phyloP scores from a whole-genome alignment of 176 grass and related monocot genomes.

The Hordeum vulgare region MorexV3_pseudomolecules_assembly NC_058519.1:76474681-76475180 shows the following conservation, averaged over 20 bases:
- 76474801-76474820: conserved; percentile 20
- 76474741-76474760: conserved; percentile 35
- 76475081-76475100: conserved; percentile 55
- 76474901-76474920: conserved; percentile 41
- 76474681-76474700: conserved; percentile 49
- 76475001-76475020: conserved; percentile 33
- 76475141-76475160: conserved; percentile 36
- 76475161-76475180: conserved; percentile 70
- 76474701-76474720: conserved; percentile 27
- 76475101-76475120: conserved; percentile 31
- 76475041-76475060: conserved; percentile 22
- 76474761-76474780: conserved; percentile 44
- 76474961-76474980: conserved; percentile 50
- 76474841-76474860: conserved; percentile 31
- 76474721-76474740: conserved; percentile 30
- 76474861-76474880: conserved; percentile 53
- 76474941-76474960: conserved; percentile 22
- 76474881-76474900: conserved; percentile 40
- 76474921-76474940: conserved; percentile 38
- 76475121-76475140: conserved; percentile 33
- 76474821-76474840: conserved; percentile 26
- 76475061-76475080: conserved; percentile 47
- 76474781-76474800: conserved; percentile 60
- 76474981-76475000: conserved; percentile 43
- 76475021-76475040: conserved; percentile 35